Base-by-base conservation (phyloP, 345 rosid species). In the Limnanthes douglasii region DNA sequence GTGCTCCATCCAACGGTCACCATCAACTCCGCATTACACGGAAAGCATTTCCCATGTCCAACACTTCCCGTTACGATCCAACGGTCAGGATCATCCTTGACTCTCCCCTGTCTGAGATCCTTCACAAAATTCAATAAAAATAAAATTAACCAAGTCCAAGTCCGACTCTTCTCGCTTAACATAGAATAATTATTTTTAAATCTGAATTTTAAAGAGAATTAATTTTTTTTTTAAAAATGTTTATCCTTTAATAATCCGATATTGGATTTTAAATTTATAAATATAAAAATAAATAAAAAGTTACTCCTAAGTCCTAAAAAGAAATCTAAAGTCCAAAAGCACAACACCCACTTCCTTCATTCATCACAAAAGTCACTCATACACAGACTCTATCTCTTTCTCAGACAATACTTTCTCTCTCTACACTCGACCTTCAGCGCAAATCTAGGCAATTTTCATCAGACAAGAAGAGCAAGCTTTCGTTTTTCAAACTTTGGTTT, bases 1-100 rank as follows among this genome's bases (percentile, higher is more conserved):
- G 62, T 57, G 62, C 57, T 39, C 12, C 12, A 50, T 50, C 62
- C 46, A 11, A 50, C 56, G 62, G 51, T 57, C 56, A 26, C 56
- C 23, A 43, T 57, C 62, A 50, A 27, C 41, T 11, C 39, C 62
- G 52, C 43, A 37, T 45, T 50, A 45, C 33, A 44, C 51, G 51
- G 38, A 34, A 43, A 57, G 51, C 57, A 57, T 24, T 39, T 57
- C 62, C 43, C 21, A 57, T 55, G 62, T 51, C 51, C 39, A 45
- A 38, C 43, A 57, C 21, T 64, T 27, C 37, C 67, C 54, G 34
- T 53, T 19, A n/a, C n/a, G n/a, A n/a, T n/a, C n/a, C n/a, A n/a
- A n/a, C n/a, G n/a, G n/a, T n/a, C n/a, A n/a, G n/a, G n/a, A n/a
- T n/a, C n/a, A n/a, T n/a, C n/a, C 66, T 66, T 63, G 62, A 53